A percentile compares a stretch with the other conserved stretches of the same genome.
These are phyloP conservation scores for Lanzia echinophila DNA, from an alignment of 2,329 filamentous ascomycete species.

Conservation along the genomic window DNA sequence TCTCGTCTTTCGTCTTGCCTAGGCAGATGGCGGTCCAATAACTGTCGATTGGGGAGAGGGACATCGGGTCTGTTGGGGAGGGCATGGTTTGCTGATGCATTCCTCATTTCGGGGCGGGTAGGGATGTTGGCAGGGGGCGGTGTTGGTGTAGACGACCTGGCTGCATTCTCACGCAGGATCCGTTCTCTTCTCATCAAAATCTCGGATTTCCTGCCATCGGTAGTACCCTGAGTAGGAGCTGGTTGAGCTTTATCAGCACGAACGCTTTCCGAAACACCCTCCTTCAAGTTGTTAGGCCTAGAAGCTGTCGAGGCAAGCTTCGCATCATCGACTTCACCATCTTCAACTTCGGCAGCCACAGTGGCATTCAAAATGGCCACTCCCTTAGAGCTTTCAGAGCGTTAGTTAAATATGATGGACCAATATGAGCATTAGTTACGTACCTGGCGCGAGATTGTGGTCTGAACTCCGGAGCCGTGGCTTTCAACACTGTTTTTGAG, in stretches of 20 bases:
- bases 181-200: conserved; percentile 24
- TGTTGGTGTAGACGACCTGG: conserved; percentile 18
- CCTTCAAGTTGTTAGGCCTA: not conserved
- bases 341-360: conserved; percentile 51
- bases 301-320: conserved; percentile 27
- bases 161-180: conserved; percentile 25
- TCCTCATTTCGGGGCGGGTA: conserved; percentile 22
- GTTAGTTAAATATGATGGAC: conserved; percentile 28
- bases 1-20: conserved; percentile 28
- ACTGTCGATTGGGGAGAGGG: conserved; percentile 25
- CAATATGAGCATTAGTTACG: conserved; percentile 8
- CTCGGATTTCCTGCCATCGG: conserved; percentile 23
- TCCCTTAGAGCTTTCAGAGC: conserved; percentile 23
- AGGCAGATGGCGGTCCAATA: conserved; percentile 25
- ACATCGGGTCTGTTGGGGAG: conserved; percentile 30
- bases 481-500: conserved; percentile 42
- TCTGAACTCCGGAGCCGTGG: conserved; percentile 59
- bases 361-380: conserved; percentile 25
- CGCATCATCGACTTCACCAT: conserved; percentile 65
- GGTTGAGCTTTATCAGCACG: conserved; percentile 18
- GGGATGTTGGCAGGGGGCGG: conserved; percentile 16
- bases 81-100: conserved; percentile 15
- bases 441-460: conserved; percentile 37
- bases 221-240: conserved; percentile 5
- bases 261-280: conserved; percentile 5